Evolutionary conservation across 805 yeast species (phyloP), one percentile per base, ranked within the genome.

Genomic region (Starmera amethionina): DNA sequence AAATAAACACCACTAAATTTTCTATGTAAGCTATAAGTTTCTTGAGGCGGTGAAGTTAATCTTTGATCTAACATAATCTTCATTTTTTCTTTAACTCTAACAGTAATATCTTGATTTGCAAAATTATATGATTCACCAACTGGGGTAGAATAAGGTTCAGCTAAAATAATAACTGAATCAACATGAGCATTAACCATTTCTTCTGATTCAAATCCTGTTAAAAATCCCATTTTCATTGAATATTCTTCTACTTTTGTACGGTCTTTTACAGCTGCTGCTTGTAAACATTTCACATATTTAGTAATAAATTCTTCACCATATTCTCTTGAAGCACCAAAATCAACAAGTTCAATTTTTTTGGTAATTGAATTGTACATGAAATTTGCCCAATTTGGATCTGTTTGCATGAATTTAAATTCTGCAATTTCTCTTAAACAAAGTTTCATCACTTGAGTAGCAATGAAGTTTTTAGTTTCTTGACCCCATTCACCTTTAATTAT

Each of bases 301-400:
- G 57, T 54, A 35, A 84, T 78, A 51, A 93, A 93, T 14, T 73
- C 74, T 32, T 70, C 73, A 18, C 76, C 67, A 59, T 77, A 93
- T 29, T 77, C 83, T 47, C 97, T 72, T 6, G 96, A 82, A 1
- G 98, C 97, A 37, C 98, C 98, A 62, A 93, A 93, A 63, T 93
- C 98, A 40, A 93, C 66, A 41, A 93, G 67, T 60, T 90, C 97
- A 42, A 93, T 77, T 58, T 82, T 78, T 22, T 73, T 62, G 2
- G 88, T 77, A n/a, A 65, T 50, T 30, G 68, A 68, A 55, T 93
- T 88, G 65, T 84, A 88, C 44, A 93, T 63, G 64, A 93, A 93
- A 60, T 93, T 93, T 35, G 98, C 97, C 98, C 98, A 93, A 60
- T 93, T 93, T 39, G 98, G 98, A 64, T 93, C 98, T 1, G 97